These are phyloP conservation scores for Populus ilicifolia DNA, from an alignment of 345 rosid genomes.

Conservation along the genomic window DNA sequence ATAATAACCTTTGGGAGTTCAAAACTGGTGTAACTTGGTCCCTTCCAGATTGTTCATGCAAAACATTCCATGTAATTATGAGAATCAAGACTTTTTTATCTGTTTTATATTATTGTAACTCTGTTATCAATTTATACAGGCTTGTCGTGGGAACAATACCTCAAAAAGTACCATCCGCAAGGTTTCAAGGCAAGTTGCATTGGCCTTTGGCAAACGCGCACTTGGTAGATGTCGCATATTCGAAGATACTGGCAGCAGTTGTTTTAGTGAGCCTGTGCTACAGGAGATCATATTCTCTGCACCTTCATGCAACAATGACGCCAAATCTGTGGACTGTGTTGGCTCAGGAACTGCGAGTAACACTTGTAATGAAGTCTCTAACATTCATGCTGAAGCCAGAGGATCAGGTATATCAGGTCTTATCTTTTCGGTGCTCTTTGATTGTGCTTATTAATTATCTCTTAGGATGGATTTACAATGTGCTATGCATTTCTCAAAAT, in stretches of 20 bases:
- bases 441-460: not conserved
- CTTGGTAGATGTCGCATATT: slow-evolving; percentile 65
- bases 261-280: slow-evolving; percentile 70
- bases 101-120: not conserved
- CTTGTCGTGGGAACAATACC: slow-evolving; percentile 62
- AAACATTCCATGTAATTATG: not conserved
- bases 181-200: slow-evolving; percentile 71
- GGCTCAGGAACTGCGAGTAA: slow-evolving; percentile 98
- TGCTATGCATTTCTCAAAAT: not conserved
- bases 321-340: slow-evolving; percentile 78
- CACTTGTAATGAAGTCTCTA: slow-evolving; percentile 65
- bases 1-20: not conserved
- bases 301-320: slow-evolving; percentile 56
- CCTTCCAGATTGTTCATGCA: not conserved
- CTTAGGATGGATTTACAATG: not conserved
- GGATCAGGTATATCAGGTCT: slow-evolving; percentile 59
- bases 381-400: slow-evolving; percentile 68
- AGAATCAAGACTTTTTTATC: not conserved
- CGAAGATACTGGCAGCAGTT: slow-evolving; percentile 74
- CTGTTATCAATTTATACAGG: slow-evolving; percentile 39
- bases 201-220: slow-evolving; percentile 68
- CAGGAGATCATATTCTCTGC: slow-evolving; percentile 67
- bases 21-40: not conserved
- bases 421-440: slow-evolving; percentile 1
- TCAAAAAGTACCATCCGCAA: slow-evolving; percentile 59